Evolutionary conservation across 768 basidiomycete species (phyloP).

Genomic region (Hortiboletus flavorubellus): DNA sequence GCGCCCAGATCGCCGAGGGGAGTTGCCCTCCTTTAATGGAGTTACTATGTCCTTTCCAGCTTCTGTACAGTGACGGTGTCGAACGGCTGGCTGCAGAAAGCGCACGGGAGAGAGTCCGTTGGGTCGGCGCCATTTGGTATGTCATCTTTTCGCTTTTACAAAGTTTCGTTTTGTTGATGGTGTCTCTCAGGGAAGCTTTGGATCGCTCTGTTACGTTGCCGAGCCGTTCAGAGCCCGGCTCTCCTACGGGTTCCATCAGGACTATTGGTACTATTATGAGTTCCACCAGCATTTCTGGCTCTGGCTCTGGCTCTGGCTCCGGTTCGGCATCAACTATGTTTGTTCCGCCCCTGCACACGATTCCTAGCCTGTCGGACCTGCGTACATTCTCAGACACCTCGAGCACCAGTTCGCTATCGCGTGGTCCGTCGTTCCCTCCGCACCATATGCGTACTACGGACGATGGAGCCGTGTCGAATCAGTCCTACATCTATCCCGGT

Average conservation of each 20-base stretch:
- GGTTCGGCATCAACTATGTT: slow-evolving; percentile 74
- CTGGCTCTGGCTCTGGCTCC: slow-evolving; percentile 34
- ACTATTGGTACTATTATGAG: slow-evolving; percentile 60
- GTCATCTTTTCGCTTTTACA: slow-evolving; percentile 19
- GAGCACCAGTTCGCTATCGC: slow-evolving; percentile 39
- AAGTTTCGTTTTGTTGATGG: background rate
- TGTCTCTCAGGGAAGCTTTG: slow-evolving; percentile 64
- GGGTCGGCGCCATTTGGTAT: slow-evolving; percentile 90
- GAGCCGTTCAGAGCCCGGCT: slow-evolving; percentile 40
- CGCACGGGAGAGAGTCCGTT: slow-evolving; percentile 78
- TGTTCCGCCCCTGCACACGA: slow-evolving; percentile 67
- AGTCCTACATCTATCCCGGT: slow-evolving; percentile 67
- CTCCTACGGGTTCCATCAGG: slow-evolving; percentile 58
- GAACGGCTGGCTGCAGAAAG: slow-evolving; percentile 90
- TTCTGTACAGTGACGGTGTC: slow-evolving; percentile 86
- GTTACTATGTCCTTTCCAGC: slow-evolving; percentile 83
- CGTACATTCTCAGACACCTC: slow-evolving; percentile 42
- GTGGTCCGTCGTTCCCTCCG: slow-evolving; percentile 48
- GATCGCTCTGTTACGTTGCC: slow-evolving; percentile 58
- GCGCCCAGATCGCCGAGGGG: slow-evolving; percentile 48
- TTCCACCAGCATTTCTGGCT: slow-evolving; percentile 35
- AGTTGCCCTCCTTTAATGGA: slow-evolving; percentile 54
- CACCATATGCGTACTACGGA: slow-evolving; percentile 69
- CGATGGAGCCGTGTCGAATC: slow-evolving; percentile 64
- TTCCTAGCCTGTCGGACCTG: slow-evolving; percentile 71